Conservation (phyloP, 768 basidiomycete species). For the Xerocomellus amylosporus region DNA sequence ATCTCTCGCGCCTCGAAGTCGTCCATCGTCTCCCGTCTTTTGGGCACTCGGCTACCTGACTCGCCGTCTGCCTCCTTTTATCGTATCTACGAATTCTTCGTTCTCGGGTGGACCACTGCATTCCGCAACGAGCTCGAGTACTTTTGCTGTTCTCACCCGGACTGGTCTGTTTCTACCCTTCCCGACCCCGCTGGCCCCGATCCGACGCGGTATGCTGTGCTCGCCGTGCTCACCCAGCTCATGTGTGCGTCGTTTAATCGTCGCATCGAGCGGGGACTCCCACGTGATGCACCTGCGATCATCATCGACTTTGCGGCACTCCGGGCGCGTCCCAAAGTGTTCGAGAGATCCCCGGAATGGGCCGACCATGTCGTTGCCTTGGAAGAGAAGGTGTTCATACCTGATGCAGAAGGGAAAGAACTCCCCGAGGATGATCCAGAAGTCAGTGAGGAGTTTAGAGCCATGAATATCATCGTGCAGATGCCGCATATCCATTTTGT, state of each 20-base stretch:
- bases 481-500: conserved; percentile 12
- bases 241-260: conserved; percentile 12
- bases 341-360: conserved; percentile 2
- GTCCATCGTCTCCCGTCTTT: conserved; percentile 2
- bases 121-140: conserved; percentile 1
- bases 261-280: conserved; percentile 3
- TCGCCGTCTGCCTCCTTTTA: conserved; percentile 4
- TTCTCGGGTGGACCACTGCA: conserved; percentile 7
- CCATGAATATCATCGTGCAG: conserved; percentile 9
- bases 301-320: conserved; percentile 10
- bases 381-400: background rate
- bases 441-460: conserved; percentile 8
- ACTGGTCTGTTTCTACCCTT: conserved; percentile 2
- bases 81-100: conserved; percentile 11
- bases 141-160: background rate
- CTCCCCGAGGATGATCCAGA: background rate
- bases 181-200: conserved; percentile 3
- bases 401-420: background rate
- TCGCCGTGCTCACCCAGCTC: conserved; percentile 10
- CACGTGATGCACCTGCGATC: background rate
- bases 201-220: conserved; percentile 1
- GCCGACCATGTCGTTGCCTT: background rate
- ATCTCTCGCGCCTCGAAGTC: background rate
- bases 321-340: conserved; percentile 9
- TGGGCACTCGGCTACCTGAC: background rate